A percentile compares a stretch with the other conserved stretches of the same genome.
Conservation (phyloP, 306 rosid species). For the Cicer arietinum region DNA sequence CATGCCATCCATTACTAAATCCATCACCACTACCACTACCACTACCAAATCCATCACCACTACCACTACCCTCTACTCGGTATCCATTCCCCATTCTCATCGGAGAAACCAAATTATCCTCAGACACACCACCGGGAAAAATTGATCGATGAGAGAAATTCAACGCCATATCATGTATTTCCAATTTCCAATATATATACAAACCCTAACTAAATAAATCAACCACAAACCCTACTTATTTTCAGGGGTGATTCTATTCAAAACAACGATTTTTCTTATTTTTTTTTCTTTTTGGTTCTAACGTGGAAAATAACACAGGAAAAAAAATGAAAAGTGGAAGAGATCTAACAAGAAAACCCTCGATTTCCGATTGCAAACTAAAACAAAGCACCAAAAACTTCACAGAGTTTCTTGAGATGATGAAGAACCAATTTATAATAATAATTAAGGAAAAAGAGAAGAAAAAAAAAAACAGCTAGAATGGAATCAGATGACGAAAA, state of each 20-base stretch:
- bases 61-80: slow-evolving; percentile 57
- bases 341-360: slow-evolving; percentile 87
- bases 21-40: slow-evolving; percentile 47
- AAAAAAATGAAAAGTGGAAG: background rate
- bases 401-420: slow-evolving; percentile 69
- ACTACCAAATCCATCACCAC: slow-evolving; percentile 45
- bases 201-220: slow-evolving; percentile 43
- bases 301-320: slow-evolving; percentile 1
- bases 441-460: background rate
- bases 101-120: slow-evolving; percentile 53
- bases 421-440: slow-evolving; percentile 41
- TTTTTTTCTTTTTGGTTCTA: slow-evolving; percentile 19
- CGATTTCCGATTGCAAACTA: slow-evolving; percentile 91
- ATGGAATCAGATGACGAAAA: slow-evolving; percentile 34
- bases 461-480: slow-evolving; percentile 44
- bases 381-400: slow-evolving; percentile 94
- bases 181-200: slow-evolving; percentile 37
- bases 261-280: background rate
- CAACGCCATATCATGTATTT: slow-evolving; percentile 48
- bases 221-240: slow-evolving; percentile 28
- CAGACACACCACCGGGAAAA: slow-evolving; percentile 44
- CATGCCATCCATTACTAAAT: slow-evolving; percentile 62
- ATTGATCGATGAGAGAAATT: slow-evolving; percentile 55
- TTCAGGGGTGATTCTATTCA: background rate
- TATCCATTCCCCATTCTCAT: slow-evolving; percentile 70